Conservation (phyloP, 73 alveolate species). For the Breviolum minutum region DNA sequence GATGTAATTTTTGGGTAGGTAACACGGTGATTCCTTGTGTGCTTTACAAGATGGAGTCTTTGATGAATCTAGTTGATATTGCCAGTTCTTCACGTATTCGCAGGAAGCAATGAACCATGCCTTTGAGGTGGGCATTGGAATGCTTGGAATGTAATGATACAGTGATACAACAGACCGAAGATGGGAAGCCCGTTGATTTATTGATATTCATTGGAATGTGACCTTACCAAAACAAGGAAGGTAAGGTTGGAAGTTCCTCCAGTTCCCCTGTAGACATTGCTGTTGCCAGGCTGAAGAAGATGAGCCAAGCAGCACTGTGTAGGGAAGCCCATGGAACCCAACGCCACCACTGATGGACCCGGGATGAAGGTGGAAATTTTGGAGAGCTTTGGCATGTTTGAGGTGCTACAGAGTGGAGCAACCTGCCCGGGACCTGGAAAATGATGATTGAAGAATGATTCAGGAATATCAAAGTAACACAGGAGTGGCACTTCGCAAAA, state of each 20-base stretch:
- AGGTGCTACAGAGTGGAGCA: conserved; percentile 55
- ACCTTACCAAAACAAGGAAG: background rate
- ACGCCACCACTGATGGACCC: too few species aligned
- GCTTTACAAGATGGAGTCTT: too few species aligned
- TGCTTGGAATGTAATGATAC: background rate
- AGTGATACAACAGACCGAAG: background rate
- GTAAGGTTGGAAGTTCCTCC: background rate
- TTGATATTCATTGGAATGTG: background rate
- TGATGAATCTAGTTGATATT: too few species aligned
- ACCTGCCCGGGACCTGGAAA: conserved; percentile 19
- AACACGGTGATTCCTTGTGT: too few species aligned
- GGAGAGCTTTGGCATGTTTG: too few species aligned
- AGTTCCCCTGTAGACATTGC: background rate
- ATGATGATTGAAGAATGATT: background rate
- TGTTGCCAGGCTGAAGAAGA: background rate
- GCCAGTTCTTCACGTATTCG: background rate
- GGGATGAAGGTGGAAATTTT: too few species aligned
- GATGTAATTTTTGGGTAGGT: too few species aligned
- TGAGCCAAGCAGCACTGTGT: conserved; percentile 55
- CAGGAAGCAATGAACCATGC: conserved; percentile 23
- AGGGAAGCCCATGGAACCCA: background rate
- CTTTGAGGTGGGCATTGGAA: background rate
- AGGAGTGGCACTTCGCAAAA: too few species aligned
- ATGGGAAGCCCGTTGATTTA: background rate
- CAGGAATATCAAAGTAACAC: background rate